These are phyloP conservation scores for Phytophthora pseudosyringae DNA, from an alignment of 352 stramenopile genomes.

Conservation along the genomic window DNA sequence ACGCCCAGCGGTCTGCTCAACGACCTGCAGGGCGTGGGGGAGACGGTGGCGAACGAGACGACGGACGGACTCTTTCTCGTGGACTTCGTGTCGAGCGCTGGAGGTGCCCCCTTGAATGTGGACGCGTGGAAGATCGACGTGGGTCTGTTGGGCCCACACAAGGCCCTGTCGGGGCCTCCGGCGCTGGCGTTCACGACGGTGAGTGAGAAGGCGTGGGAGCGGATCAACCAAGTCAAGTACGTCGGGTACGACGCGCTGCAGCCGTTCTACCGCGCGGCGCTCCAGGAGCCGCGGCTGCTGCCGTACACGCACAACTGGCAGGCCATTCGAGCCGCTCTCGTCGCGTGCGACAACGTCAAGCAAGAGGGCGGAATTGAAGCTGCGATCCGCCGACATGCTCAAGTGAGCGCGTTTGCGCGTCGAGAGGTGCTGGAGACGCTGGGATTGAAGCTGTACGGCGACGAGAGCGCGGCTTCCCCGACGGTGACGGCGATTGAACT, in stretches of 20 bases:
- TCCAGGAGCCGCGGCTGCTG: conserved; percentile 44
- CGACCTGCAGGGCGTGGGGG: conserved; percentile 47
- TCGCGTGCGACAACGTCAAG: conserved; percentile 45
- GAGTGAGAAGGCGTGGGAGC: conserved; percentile 55
- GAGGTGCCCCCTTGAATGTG: conserved; percentile 46
- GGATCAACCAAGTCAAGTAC: conserved; percentile 53
- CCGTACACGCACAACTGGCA: conserved; percentile 72
- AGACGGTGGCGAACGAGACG: conserved; percentile 45
- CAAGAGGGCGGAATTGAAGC: conserved; percentile 42
- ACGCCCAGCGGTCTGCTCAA: conserved; percentile 59
- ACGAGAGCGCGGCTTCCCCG: conserved; percentile 40
- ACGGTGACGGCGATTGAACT: conserved; percentile 62
- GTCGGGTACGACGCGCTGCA: conserved; percentile 36
- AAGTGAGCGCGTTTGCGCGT: conserved; percentile 46
- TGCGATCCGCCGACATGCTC: conserved; percentile 35
- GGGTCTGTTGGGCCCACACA: conserved; percentile 53
- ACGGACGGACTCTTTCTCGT: conserved; percentile 62
- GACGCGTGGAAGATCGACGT: conserved; percentile 54
- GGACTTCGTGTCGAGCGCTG: conserved; percentile 61
- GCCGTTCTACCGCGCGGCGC: conserved; percentile 46
- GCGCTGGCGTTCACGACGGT: conserved; percentile 54
- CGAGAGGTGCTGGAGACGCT: conserved; percentile 37
- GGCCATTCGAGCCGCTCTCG: conserved; percentile 48
- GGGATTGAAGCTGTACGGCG: conserved; percentile 44
- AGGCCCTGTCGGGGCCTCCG: conserved; percentile 51